Conservation (phyloP, 257 asterid species). For the Gentiana dahurica region DNA sequence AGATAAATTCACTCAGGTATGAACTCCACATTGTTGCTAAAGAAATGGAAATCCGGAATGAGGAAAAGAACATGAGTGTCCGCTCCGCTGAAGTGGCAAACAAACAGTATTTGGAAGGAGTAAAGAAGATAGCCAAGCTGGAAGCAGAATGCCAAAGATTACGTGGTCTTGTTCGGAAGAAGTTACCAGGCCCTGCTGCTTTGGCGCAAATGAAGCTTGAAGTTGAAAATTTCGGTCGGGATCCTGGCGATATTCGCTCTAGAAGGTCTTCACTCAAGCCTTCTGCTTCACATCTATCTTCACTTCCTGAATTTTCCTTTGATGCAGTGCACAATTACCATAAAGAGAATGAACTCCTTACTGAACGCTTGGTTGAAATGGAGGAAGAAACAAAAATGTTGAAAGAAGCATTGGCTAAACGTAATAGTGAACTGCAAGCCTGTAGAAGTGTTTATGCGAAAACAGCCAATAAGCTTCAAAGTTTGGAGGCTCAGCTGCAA, state of each 20-base stretch:
- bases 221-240: constrained; percentile 77
- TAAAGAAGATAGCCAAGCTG: constrained; percentile 80
- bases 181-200: constrained; percentile 97
- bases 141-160: constrained; percentile 97
- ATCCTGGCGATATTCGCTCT: constrained; percentile 61
- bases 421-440: constrained; percentile 78
- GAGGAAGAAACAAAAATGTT: constrained; percentile 95
- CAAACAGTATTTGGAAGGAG: constrained; percentile 90
- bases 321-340: constrained; percentile 54
- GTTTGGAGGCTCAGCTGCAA: constrained; percentile 59
- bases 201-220: constrained; percentile 97
- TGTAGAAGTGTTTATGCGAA: constrained; percentile 67
- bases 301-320: constrained; percentile 48
- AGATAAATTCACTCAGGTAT: constrained; percentile 68
- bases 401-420: constrained; percentile 85
- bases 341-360: constrained; percentile 66
- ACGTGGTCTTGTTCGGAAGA: constrained; percentile 90
- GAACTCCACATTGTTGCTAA: constrained; percentile 73
- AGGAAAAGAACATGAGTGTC: constrained; percentile 87
- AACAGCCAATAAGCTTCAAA: constrained; percentile 70
- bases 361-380: constrained; percentile 69
- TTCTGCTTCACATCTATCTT: constrained; percentile 48
- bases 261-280: constrained; percentile 76
- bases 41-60: constrained; percentile 87
- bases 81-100: constrained; percentile 92